Evolutionary conservation across 2,329 filamentous ascomycete species (phyloP).

Genomic region (Neonectria ditissima): DNA sequence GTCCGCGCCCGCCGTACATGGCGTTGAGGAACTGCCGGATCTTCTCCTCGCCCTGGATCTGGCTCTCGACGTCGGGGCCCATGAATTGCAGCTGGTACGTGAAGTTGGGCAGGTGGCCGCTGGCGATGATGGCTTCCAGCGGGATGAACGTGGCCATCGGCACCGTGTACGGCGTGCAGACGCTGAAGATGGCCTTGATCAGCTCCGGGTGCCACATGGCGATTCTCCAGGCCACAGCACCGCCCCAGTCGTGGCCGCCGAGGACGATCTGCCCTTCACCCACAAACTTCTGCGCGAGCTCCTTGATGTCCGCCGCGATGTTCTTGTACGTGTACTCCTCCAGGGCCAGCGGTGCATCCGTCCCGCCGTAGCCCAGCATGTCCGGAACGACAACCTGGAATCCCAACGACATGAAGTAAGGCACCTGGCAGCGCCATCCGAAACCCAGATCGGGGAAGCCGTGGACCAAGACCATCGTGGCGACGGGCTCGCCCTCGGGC

Average conservation of each 20-base stretch:
- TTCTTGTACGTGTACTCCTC: slow-evolving; percentile 77
- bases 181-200: slow-evolving; percentile 78
- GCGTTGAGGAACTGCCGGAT: slow-evolving; percentile 78
- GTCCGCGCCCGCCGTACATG: slow-evolving; percentile 75
- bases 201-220: slow-evolving; percentile 80
- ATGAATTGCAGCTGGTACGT: slow-evolving; percentile 86
- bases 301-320: slow-evolving; percentile 79
- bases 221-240: slow-evolving; percentile 78
- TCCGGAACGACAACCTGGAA: slow-evolving; percentile 87
- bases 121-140: slow-evolving; percentile 69
- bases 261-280: slow-evolving; percentile 74
- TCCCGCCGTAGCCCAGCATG: slow-evolving; percentile 87
- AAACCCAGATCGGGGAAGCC: slow-evolving; percentile 87
- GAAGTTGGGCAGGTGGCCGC: slow-evolving; percentile 73
- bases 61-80: slow-evolving; percentile 72
- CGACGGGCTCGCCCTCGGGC: slow-evolving; percentile 57
- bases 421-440: slow-evolving; percentile 92
- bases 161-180: slow-evolving; percentile 81
- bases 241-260: slow-evolving; percentile 95
- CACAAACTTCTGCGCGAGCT: slow-evolving; percentile 70
- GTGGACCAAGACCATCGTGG: slow-evolving; percentile 70
- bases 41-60: slow-evolving; percentile 67
- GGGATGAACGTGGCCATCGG: slow-evolving; percentile 66
- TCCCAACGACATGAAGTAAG: slow-evolving; percentile 76
- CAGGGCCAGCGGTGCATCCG: slow-evolving; percentile 73